Evolutionary conservation across 257 asterid genomes (phyloP).

Genomic region (Gynochthodes officinalis): DNA sequence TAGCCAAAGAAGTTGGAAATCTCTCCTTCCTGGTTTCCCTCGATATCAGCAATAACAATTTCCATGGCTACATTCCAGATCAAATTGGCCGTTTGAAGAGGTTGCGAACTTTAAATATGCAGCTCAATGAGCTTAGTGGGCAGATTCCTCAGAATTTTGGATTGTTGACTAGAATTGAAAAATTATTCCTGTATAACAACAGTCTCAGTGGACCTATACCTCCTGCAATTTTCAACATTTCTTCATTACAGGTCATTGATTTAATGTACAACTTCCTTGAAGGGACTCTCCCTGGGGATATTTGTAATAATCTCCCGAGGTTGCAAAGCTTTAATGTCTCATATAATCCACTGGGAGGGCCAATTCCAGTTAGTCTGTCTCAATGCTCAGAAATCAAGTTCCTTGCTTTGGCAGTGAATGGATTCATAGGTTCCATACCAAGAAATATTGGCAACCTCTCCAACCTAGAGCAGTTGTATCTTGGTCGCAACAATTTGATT

Average conservation of each 20-base stretch:
- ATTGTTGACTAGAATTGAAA: neutral
- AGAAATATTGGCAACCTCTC: neutral
- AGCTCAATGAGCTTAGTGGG: neutral
- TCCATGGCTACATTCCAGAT: neutral
- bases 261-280: neutral
- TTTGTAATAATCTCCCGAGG: neutral
- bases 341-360: neutral
- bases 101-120: neutral
- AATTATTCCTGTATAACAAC: neutral
- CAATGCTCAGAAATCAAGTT: neutral
- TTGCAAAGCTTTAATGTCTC: neutral
- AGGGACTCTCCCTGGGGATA: neutral
- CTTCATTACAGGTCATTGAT: neutral
- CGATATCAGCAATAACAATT: neutral
- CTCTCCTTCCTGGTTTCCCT: neutral
- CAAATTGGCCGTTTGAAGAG: constrained; percentile 2
- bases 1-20: constrained; percentile 7
- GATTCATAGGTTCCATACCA: neutral
- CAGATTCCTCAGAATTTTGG: neutral
- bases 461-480: neutral
- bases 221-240: neutral
- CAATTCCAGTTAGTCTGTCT: neutral
- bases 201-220: neutral
- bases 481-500: neutral
- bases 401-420: neutral